Evolutionary conservation across 495 filamentous ascomycete species (phyloP), one percentile per base, ranked within the genome.

Genomic region (Darksidea phi): DNA sequence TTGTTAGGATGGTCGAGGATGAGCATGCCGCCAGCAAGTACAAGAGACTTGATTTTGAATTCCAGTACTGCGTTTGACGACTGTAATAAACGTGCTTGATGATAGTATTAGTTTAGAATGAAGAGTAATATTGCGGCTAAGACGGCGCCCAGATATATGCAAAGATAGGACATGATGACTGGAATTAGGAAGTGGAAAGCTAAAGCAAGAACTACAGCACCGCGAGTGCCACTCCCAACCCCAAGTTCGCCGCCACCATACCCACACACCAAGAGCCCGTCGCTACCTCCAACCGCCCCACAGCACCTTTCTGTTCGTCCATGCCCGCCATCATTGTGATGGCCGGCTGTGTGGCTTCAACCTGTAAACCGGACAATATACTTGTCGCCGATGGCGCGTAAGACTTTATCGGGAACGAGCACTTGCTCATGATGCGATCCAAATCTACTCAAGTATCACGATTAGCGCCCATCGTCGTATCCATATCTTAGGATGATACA

Each of bases 371-470:
- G 3, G 18, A 21, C 8, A 55, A 21, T 2, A 41, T 17, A 5
- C 32, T 25, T 17, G 52, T 55, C 25, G 52, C 52, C 1, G 52
- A 55, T 1, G 52, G 52, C n/a, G 52, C 52, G 23, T 55, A 55
- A 1, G 52, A 43, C 17, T 34, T 55, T 17, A 36, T 24, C 8
- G 52, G 20, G 52, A 55, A 55, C 20, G 36, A 43, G 36, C 52
- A 55, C 10, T 45, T 11, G 5, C n/a, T 55, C 52, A 55, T 55
- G 1, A 55, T 43, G 17, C 17, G 23, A 8, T 55, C 36, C 4
- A 55, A 26, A 26, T 55, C 52, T 55, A 18, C 5, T n/a, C 18
- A 6, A 4, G 6, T 15, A 4, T 43, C 18, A 6, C 41, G 15
- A 13, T 20, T 13, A 43, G 41, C 6, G 3, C 5, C 10, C 10